phyloP scores from a whole-genome alignment of 192 early-diverging fungal genomes.

The Podila minutissima region DNA sequence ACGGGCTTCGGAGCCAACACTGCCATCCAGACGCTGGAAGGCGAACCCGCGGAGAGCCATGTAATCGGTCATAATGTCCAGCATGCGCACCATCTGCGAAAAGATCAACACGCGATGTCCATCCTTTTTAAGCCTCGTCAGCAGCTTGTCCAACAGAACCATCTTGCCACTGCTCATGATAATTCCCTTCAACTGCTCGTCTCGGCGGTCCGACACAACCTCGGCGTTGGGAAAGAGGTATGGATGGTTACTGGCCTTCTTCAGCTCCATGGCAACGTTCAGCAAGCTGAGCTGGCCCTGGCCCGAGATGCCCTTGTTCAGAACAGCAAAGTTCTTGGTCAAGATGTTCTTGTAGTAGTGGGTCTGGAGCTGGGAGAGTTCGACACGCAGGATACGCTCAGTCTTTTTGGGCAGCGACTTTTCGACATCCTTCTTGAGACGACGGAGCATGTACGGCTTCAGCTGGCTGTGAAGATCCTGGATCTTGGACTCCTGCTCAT shows the following conservation, averaged over 20 bases:
- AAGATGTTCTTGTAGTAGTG: slow-evolving; percentile 96
- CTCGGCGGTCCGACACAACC: slow-evolving; percentile 59
- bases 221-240: slow-evolving; percentile 89
- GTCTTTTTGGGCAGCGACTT: slow-evolving; percentile 96
- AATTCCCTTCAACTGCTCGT: slow-evolving; percentile 84
- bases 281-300: slow-evolving; percentile 80
- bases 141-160: slow-evolving; percentile 95
- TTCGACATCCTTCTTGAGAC: slow-evolving; percentile 99
- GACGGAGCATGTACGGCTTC: slow-evolving; percentile 91
- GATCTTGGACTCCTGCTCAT: slow-evolving; percentile 85
- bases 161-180: slow-evolving; percentile 97
- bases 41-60: slow-evolving; percentile 85
- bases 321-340: slow-evolving; percentile 90
- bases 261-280: slow-evolving; percentile 97
- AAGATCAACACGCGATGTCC: slow-evolving; percentile 98
- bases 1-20: slow-evolving; percentile 86
- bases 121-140: slow-evolving; percentile 87
- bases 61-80: slow-evolving; percentile 98
- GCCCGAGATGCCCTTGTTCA: slow-evolving; percentile 77
- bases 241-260: slow-evolving; percentile 98
- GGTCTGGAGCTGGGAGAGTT: slow-evolving; percentile 88
- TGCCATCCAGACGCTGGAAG: slow-evolving; percentile 95
- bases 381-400: slow-evolving; percentile 95
- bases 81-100: slow-evolving; percentile 97
- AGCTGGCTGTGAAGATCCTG: slow-evolving; percentile 83